A percentile compares a stretch with the other conserved stretches of the same genome.
phyloP scores from a whole-genome alignment of 345 rosid genomes.

The Sonneratia caseolaris region DNA sequence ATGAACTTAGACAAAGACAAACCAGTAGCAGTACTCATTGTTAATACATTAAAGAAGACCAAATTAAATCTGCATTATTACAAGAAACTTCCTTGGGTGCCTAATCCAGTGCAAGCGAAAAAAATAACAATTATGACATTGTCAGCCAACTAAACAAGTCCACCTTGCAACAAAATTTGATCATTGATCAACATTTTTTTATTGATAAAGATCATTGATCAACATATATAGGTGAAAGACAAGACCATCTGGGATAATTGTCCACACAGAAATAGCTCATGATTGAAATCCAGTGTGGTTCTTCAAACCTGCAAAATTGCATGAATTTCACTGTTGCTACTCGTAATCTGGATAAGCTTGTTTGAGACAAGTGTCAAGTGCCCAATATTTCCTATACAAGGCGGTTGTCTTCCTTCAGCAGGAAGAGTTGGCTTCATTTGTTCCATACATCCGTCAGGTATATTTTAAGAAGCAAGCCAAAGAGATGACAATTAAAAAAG shows the following conservation, averaged over 20 bases:
- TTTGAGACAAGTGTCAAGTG: slow-evolving; percentile 79
- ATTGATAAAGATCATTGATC: no score
- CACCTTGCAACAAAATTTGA: neutral
- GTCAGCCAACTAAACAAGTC: neutral
- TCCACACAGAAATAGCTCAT: neutral
- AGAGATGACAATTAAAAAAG: neutral
- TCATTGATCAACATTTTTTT: neutral
- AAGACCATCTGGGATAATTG: neutral
- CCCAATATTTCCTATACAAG: slow-evolving; percentile 77
- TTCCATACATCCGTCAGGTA: neutral
- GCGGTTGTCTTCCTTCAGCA: slow-evolving; percentile 57
- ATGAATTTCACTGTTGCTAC: slow-evolving; percentile 47
- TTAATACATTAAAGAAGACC: neutral
- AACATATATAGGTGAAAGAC: no score
- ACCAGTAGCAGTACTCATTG: neutral
- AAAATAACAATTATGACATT: neutral
- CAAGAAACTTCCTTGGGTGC: no score
- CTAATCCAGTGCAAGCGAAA: neutral
- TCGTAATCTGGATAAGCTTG: slow-evolving; percentile 70
- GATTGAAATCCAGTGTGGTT: neutral
- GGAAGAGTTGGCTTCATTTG: slow-evolving; percentile 59
- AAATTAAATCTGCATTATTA: neutral
- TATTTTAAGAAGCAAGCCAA: slow-evolving; percentile 6
- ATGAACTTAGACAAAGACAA: neutral
- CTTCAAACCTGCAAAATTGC: slow-evolving; percentile 58